Percentiles rank a stretch among this genome's conserved stretches.
phyloP scores from a whole-genome alignment of 441 rosid genomes.

The Arabidopsis lyrata region DNA sequence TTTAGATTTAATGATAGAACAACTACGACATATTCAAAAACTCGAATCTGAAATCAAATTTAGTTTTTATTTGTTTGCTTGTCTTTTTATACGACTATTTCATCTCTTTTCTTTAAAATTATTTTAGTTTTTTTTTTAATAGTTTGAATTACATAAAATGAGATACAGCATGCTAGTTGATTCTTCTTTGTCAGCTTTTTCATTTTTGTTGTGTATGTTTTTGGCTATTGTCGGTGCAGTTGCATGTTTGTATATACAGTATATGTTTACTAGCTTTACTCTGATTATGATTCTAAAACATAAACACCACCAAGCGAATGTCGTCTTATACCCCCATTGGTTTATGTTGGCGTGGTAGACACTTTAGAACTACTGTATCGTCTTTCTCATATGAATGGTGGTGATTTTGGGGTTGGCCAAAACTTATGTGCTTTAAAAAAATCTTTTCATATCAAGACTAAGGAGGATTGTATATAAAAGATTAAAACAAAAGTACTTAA shows the following conservation, averaged over 20 bases:
- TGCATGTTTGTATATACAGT: neutral
- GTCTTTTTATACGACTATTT: neutral
- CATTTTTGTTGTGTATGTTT: neutral
- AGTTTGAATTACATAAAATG: neutral
- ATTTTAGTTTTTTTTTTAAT: neutral
- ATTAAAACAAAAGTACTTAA: slow-evolving; percentile 3
- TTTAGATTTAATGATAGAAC: too few relatives aligned
- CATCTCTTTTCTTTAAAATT: neutral
- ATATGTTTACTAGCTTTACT: neutral
- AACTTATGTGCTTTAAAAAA: neutral
- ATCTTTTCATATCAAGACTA: neutral
- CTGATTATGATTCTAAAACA: neutral
- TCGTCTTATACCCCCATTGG: too few relatives aligned
- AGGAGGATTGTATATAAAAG: neutral
- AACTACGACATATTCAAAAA: neutral
- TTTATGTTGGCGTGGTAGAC: neutral
- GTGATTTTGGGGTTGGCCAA: neutral
- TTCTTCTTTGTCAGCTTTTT: neutral
- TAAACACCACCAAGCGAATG: neutral
- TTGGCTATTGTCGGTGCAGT: neutral
- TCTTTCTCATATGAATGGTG: neutral
- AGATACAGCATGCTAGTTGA: too few relatives aligned
- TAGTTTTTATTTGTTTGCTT: neutral
- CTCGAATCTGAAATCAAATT: neutral
- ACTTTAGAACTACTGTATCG: slow-evolving; percentile 1